phyloP scores from a whole-genome alignment of 148 eudicot genomes.

The Rhododendron simsii region DNA sequence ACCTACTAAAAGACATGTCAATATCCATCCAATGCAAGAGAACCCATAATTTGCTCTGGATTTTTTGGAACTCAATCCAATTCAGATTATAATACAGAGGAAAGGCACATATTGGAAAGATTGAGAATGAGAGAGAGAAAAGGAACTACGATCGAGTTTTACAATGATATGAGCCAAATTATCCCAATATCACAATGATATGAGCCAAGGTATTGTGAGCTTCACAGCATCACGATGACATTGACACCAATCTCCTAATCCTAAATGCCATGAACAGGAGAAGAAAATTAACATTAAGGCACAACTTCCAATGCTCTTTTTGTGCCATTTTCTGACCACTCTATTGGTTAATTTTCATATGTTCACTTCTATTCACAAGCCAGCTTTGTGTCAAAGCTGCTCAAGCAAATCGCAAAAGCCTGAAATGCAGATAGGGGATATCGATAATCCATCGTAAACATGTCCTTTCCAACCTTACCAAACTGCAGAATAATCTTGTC shows the following conservation, averaged over 20 bases:
- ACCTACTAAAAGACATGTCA: background rate
- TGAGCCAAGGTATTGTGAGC: background rate
- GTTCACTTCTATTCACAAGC: constrained; percentile 51
- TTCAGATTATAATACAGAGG: background rate
- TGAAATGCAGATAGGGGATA: constrained; percentile 59
- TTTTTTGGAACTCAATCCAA: background rate
- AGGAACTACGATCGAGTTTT: background rate
- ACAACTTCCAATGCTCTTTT: background rate
- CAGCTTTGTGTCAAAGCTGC: constrained; percentile 69
- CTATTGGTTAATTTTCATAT: background rate
- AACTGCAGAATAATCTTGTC: constrained; percentile 43
- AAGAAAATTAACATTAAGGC: background rate
- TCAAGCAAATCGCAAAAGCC: constrained; percentile 61
- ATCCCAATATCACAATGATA: constrained; percentile 4
- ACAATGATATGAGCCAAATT: background rate
- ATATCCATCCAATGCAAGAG: background rate
- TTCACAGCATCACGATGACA: constrained; percentile 6
- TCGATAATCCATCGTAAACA: constrained; percentile 40
- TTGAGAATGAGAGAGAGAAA: background rate
- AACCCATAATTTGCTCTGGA: background rate
- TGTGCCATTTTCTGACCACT: background rate
- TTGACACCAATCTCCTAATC: constrained; percentile 15
- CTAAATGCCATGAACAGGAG: background rate
- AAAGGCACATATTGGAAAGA: background rate
- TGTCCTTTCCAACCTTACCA: constrained; percentile 44